Evolutionary conservation across 1,284 basidiomycete genomes (phyloP).

Genomic region (Ganoderma boninense): DNA sequence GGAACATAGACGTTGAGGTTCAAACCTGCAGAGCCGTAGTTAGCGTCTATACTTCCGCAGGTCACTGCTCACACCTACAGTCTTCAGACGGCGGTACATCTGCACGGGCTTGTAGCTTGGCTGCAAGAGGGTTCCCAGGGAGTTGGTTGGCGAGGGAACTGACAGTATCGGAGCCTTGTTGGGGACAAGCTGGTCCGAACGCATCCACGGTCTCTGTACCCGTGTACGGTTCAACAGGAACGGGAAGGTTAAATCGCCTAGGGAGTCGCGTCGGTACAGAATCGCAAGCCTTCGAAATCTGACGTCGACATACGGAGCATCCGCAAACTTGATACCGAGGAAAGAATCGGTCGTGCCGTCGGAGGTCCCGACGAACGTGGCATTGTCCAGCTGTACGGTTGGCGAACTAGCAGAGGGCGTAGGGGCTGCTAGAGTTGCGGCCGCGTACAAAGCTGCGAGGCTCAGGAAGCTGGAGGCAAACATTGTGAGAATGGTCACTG

Average conservation of each 20-base stretch:
- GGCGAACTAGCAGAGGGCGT: constrained; percentile 16
- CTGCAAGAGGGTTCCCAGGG: not conserved
- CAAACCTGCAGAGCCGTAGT: not conserved
- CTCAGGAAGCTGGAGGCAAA: not conserved
- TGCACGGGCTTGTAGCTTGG: not conserved
- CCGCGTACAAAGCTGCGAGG: not conserved
- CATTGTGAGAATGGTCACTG: not conserved
- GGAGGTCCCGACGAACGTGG: constrained; percentile 30
- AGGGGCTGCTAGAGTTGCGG: not conserved
- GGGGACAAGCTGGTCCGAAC: constrained; percentile 47
- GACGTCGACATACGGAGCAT: constrained; percentile 37
- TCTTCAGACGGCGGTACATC: not conserved
- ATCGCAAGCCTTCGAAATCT: not conserved
- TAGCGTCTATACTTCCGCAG: not conserved
- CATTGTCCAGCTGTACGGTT: constrained; percentile 33
- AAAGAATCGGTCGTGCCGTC: constrained; percentile 34
- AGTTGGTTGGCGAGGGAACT: not conserved
- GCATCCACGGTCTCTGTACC: constrained; percentile 36
- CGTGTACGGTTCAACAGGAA: constrained; percentile 41
- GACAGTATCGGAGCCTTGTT: constrained; percentile 34
- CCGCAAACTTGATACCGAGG: constrained; percentile 39
- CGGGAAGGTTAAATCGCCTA: constrained; percentile 46
- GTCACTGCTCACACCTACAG: not conserved
- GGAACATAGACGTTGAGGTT: constrained; percentile 26
- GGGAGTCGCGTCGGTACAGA: constrained; percentile 15